phyloP scores from a whole-genome alignment of 1,139 yeast species.

The Hemisphaericaspora xylofermentans region DNA sequence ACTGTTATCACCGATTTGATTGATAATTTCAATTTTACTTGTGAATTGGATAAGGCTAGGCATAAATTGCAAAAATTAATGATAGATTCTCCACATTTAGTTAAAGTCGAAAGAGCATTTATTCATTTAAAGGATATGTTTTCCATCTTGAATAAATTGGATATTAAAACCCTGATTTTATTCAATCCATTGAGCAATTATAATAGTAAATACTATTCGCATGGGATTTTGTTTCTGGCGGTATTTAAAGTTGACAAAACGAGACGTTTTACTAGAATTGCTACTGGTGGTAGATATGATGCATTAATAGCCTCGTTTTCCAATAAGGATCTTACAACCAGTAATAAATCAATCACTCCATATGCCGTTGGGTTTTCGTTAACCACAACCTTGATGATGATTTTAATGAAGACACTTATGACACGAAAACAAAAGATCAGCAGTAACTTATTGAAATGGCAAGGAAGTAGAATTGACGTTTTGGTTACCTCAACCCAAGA shows the following conservation, averaged over 20 bases:
- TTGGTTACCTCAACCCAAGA: conserved; percentile 67
- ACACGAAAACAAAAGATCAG: conserved; percentile 22
- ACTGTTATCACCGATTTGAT: conserved; percentile 76
- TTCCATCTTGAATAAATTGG: conserved; percentile 54
- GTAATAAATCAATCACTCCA: conserved; percentile 27
- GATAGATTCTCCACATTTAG: conserved; percentile 70
- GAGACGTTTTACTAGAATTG: conserved; percentile 49
- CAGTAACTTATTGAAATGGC: conserved; percentile 28
- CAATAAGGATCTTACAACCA: conserved; percentile 29
- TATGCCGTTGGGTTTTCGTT: conserved; percentile 85
- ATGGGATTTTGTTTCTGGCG: conserved; percentile 87
- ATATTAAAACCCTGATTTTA: conserved; percentile 33
- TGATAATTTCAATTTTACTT: conserved; percentile 73
- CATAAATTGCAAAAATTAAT: conserved; percentile 63
- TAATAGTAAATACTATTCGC: conserved; percentile 71
- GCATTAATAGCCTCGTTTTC: conserved; percentile 62
- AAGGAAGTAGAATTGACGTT: conserved; percentile 68
- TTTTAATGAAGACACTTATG: conserved; percentile 39
- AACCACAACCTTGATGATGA: conserved; percentile 40
- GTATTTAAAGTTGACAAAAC: conserved; percentile 56
- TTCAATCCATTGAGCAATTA: conserved; percentile 80
- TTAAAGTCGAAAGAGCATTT: conserved; percentile 62
- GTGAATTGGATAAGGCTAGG: conserved; percentile 64
- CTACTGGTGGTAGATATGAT: conserved; percentile 94
- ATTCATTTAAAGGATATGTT: conserved; percentile 59